Conservation (phyloP, 2,329 filamentous ascomycete species). For the Beauveria medogensis region DNA sequence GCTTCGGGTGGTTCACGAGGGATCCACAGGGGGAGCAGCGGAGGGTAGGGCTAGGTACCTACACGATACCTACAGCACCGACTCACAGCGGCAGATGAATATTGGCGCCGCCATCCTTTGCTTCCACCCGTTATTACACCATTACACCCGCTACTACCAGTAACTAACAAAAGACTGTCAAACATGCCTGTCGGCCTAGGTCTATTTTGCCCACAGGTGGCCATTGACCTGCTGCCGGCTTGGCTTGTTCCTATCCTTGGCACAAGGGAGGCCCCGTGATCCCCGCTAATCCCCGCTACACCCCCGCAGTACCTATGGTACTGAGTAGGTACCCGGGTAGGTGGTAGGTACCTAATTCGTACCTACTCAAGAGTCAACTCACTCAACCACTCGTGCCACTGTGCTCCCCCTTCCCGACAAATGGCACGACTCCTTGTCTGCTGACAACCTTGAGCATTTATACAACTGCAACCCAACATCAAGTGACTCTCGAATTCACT, state of each 20-base stretch:
- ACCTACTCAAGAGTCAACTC: background rate
- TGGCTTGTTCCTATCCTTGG: background rate
- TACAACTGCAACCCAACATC: constrained; percentile 10
- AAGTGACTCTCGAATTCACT: constrained; percentile 4
- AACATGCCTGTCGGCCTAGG: no score
- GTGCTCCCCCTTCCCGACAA: background rate
- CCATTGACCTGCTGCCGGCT: no score
- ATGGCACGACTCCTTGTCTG: background rate
- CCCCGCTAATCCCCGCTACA: background rate
- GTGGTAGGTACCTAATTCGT: background rate
- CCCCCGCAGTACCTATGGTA: background rate
- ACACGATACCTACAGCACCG: background rate
- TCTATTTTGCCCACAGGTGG: no score
- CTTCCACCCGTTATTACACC: no score
- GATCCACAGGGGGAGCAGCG: no score
- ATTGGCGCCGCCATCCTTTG: no score
- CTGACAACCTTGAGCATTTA: constrained; percentile 2
- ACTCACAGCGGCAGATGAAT: no score
- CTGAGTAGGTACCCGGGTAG: no score
- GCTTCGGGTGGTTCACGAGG: no score
- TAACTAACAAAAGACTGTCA: no score
- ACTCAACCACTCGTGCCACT: background rate
- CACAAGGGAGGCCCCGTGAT: background rate
- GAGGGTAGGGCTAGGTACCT: background rate
- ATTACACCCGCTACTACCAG: no score